These are phyloP conservation scores for Chaetomium fimeti DNA, from an alignment of 495 filamentous ascomycete species.

Conservation along the genomic window DNA sequence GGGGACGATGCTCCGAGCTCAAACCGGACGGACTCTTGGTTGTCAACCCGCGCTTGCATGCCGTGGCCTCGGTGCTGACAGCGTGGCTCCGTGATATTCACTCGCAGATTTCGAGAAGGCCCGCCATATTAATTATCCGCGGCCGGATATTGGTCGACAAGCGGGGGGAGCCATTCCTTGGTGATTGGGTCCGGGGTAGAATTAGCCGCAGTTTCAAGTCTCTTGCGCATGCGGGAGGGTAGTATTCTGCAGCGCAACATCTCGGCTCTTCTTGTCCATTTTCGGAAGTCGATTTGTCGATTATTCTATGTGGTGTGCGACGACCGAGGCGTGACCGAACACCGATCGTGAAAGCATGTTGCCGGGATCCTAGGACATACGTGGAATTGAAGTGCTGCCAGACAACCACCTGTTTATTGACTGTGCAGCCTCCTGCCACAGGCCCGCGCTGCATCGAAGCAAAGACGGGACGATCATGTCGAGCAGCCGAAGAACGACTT, in stretches of 20 bases:
- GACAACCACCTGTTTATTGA: background rate
- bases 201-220: constrained; percentile 43
- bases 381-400: background rate
- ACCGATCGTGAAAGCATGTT: background rate
- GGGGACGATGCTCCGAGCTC: constrained; percentile 20
- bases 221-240: constrained; percentile 25
- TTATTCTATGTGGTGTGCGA: background rate
- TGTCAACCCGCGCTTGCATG: constrained; percentile 26
- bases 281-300: constrained; percentile 24
- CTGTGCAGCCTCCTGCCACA: background rate
- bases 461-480: background rate
- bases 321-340: background rate
- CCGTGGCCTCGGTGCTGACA: constrained; percentile 23
- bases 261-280: constrained; percentile 31
- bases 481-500: background rate
- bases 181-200: constrained; percentile 31
- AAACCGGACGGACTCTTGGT: constrained; percentile 25
- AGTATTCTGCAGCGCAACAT: constrained; percentile 26
- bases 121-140: constrained; percentile 36
- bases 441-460: background rate
- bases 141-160: constrained; percentile 24
- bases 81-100: constrained; percentile 34
- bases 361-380: background rate
- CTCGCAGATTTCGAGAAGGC: constrained; percentile 37
- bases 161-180: constrained; percentile 17